phyloP scores from a whole-genome alignment of 164 flowering plant genomes.

The Nelumbo lutea region DNA sequence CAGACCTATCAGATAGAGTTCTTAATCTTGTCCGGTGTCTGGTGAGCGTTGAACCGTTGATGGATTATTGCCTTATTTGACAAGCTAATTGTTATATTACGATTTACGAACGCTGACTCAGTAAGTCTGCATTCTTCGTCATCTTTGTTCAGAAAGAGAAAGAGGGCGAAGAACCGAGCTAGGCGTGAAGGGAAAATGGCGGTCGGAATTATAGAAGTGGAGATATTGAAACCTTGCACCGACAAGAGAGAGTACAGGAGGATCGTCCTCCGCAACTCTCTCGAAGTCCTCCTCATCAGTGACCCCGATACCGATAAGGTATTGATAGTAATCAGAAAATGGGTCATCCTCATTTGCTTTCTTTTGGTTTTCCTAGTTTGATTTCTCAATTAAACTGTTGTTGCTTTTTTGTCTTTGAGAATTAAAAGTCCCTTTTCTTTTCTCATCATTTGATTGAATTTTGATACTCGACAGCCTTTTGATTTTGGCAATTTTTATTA shows the following conservation, averaged over 20 bases:
- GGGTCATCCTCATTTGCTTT: neutral
- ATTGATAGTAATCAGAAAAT: neutral
- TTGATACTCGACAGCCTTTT: neutral
- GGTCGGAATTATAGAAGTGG: conserved; percentile 35
- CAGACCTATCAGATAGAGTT: too few species aligned
- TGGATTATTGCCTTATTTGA: too few species aligned
- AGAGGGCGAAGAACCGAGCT: neutral
- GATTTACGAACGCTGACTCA: too few species aligned
- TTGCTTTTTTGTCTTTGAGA: neutral
- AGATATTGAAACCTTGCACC: conserved; percentile 70
- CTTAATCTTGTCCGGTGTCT: too few species aligned
- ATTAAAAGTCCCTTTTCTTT: neutral
- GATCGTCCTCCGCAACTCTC: conserved; percentile 66
- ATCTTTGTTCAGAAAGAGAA: neutral
- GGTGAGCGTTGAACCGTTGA: too few species aligned
- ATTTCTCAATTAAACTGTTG: neutral
- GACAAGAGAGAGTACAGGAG: conserved; percentile 81
- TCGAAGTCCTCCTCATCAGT: conserved; percentile 81
- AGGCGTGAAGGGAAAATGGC: conserved; percentile 33
- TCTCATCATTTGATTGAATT: neutral
- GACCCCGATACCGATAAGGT: conserved; percentile 98
- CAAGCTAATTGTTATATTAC: too few species aligned
- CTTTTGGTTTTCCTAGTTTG: neutral
- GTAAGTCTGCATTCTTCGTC: too few species aligned
- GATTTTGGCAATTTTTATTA: too few species aligned